phyloP scores from a whole-genome alignment of 2,329 filamentous ascomycete genomes.

The Ophiostoma novo-ulmi region DNA sequence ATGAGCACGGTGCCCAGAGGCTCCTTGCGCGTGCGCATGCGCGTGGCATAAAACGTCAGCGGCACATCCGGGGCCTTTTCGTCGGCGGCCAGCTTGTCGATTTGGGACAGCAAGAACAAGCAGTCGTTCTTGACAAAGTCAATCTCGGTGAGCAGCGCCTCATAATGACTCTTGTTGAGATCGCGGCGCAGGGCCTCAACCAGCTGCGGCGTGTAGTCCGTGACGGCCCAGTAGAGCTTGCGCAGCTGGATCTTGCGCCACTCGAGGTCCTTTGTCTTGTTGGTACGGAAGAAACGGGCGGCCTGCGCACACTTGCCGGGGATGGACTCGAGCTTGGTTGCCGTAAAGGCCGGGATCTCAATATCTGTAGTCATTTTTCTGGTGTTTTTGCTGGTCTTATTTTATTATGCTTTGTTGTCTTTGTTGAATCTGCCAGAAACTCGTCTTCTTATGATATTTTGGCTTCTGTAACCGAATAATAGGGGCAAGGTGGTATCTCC shows the following conservation, averaged over 20 bases:
- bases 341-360: slow-evolving; percentile 48
- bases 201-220: slow-evolving; percentile 69
- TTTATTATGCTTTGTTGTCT: not conserved
- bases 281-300: slow-evolving; percentile 66
- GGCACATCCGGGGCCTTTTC: slow-evolving; percentile 64
- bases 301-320: slow-evolving; percentile 54
- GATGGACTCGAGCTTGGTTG: slow-evolving; percentile 64
- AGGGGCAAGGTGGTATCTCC: not conserved
- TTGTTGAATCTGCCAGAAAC: not conserved
- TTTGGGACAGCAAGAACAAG: slow-evolving; percentile 68
- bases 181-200: slow-evolving; percentile 71
- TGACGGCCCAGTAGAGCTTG: slow-evolving; percentile 89
- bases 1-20: slow-evolving; percentile 78
- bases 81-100: slow-evolving; percentile 78
- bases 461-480: not conserved
- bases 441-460: not conserved
- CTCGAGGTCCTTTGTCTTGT: slow-evolving; percentile 75
- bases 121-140: slow-evolving; percentile 77
- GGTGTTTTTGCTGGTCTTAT: not conserved
- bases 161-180: slow-evolving; percentile 70
- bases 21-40: slow-evolving; percentile 75
- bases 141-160: slow-evolving; percentile 69
- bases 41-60: slow-evolving; percentile 62
- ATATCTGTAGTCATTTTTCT: slow-evolving; percentile 35
- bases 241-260: slow-evolving; percentile 82